These are phyloP conservation scores for Herpetomonas tarakana DNA, from an alignment of 208 protist species.

Conservation along the genomic window DNA sequence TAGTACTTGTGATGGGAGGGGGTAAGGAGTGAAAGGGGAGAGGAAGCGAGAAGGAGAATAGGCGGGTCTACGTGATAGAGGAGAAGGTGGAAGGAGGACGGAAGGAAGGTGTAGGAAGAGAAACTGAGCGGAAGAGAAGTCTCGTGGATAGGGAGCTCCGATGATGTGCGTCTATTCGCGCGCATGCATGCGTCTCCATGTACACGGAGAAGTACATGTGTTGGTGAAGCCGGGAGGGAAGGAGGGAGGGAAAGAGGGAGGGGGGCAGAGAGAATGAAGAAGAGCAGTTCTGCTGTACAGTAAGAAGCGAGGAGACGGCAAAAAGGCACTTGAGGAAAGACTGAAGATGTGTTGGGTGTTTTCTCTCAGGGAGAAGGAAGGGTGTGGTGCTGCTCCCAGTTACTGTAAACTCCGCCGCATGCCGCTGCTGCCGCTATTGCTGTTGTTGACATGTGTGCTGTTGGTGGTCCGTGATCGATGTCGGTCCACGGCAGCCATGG, in stretches of 20 bases:
- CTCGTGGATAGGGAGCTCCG: neutral
- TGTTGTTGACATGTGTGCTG: neutral
- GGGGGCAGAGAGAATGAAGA: too few relatives aligned
- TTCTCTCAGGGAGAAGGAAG: neutral
- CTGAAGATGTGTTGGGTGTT: neutral
- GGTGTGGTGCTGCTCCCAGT: neutral
- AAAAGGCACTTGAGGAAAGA: too few relatives aligned
- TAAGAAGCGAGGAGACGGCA: too few relatives aligned
- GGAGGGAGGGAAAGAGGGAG: too few relatives aligned
- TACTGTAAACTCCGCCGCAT: neutral
- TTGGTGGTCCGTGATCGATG: constrained; percentile 18
- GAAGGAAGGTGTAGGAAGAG: neutral
- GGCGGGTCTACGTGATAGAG: constrained; percentile 37
- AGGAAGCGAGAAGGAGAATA: constrained; percentile 63
- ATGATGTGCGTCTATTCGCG: neutral
- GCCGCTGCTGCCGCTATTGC: neutral
- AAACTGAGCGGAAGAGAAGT: constrained; percentile 7
- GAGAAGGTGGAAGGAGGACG: neutral
- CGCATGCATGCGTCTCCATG: neutral
- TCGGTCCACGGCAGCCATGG: constrained; percentile 63
- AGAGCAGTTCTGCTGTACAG: too few relatives aligned
- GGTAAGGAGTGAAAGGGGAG: too few relatives aligned
- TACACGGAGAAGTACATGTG: neutral
- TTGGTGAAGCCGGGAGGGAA: neutral
- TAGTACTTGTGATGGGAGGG: too few relatives aligned